Base-by-base conservation (phyloP, 2,329 filamentous ascomycete species). In the Paraconiothyrium sp. region DNA sequence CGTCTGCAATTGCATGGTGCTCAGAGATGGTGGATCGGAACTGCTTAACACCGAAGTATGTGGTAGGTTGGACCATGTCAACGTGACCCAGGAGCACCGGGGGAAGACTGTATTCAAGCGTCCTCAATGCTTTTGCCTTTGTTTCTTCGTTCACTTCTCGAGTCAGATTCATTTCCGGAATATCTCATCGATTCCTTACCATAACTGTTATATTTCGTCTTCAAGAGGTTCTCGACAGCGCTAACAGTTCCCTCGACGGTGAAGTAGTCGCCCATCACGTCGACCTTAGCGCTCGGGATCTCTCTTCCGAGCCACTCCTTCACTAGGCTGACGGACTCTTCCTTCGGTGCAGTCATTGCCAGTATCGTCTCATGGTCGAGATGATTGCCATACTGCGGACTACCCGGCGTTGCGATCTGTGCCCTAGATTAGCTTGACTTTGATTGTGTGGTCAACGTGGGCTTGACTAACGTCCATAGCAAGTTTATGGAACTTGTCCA, bases 191-290 rank as follows among this genome's bases (percentile, higher is more conserved):
- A 41, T n/a, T 41, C 2, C 39, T 41, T 62, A 68, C 66, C 72
- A 69, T 82, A 88, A 54, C 82, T 75, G 30, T 71, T 73, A 61
- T 80, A 80, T 54, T 79, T 73, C 51, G 79, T 78, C 58, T 78
- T 72, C 34, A 88, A 78, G 2, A 87, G 80, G 22, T 78, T 76
- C 67, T 88, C 85, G 10, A 83, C 79, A 32, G 79, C 73, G 37
- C 76, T 73, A 10, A 88, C 79, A 1, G 83, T 81, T 11, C 86
- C 74, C 20, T 79, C 71, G 3, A 86, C 76, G 20, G 80, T 82
- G 61, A 87, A 80, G 81, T 84, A 87, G 66, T 87, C 85, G 49
- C 64, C 85, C 64, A 81, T 83, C 16, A 84, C 81, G 0, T 82
- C 77, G 62, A 79, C 83, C 69, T 84, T 82, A 8, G 68, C 64